Evolutionary conservation across 805 yeast genomes (phyloP).

Genomic region (Candida tammaniensis): DNA sequence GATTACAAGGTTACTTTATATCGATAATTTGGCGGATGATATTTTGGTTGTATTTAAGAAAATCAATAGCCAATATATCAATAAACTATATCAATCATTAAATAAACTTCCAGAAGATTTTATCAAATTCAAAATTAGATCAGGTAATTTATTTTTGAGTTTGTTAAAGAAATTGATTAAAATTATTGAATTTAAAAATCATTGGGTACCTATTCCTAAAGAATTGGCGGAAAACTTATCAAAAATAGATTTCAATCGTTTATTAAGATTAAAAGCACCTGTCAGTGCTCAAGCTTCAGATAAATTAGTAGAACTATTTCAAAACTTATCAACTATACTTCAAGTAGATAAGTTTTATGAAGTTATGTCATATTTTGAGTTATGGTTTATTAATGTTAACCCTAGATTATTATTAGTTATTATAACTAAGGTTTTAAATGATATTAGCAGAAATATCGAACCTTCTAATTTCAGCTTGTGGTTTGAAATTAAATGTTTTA

Average conservation of each 20-base stretch:
- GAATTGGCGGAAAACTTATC: not conserved
- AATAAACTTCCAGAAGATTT: constrained; percentile 49
- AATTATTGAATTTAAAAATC: constrained; percentile 1
- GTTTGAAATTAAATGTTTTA: constrained; percentile 78
- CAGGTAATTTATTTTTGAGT: constrained; percentile 51
- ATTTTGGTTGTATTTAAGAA: constrained; percentile 51
- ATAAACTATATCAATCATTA: constrained; percentile 2
- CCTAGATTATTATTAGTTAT: constrained; percentile 56
- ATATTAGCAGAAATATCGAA: constrained; percentile 54
- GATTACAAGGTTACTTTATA: constrained; percentile 55
- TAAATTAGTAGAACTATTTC: too few species aligned
- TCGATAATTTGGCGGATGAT: constrained; percentile 55
- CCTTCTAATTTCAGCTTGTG: constrained; percentile 65
- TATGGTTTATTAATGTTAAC: constrained; percentile 28
- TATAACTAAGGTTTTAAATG: constrained; percentile 52
- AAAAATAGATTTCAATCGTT: not conserved
- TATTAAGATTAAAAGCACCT: not conserved
- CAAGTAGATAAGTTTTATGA: too few species aligned
- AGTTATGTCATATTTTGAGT: constrained; percentile 44
- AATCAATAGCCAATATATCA: not conserved
- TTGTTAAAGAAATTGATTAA: constrained; percentile 3
- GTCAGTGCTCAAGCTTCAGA: too few species aligned
- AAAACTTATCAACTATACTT: too few species aligned
- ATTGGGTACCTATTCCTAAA: not conserved
- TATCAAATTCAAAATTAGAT: constrained; percentile 47